Base-by-base conservation (phyloP, 2,329 filamentous ascomycete genomes). In the Epichloe amarillans region DNA sequence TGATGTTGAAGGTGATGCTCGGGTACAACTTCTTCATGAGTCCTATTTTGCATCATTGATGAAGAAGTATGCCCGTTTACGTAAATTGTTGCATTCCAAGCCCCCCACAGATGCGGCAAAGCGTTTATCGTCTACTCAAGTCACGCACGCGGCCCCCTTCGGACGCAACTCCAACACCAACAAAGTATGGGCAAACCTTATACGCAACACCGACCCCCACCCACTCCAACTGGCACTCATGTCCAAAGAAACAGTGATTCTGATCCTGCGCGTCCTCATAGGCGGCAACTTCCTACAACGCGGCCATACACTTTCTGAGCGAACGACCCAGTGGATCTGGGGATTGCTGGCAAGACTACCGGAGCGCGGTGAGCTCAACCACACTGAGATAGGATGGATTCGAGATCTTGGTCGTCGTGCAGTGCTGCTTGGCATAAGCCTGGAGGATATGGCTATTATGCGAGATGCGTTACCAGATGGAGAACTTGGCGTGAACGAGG, bases 321-420 rank as follows among this genome's bases (percentile, higher is more conserved):
- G 82, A 46, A 81, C 86, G 4, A 89, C 88, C 53, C 76, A 81
- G 15, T 97, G 91, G 91, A 72, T 87, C 4, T 96, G 89, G 90
- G 82, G 84, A 0, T 66, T 95, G 52, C 71, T 96, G 43, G 88
- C 86, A 3, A 77, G 82, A 52, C 74, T 91, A 52, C 83, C 86
- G 0, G 85, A 87, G 37, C 70, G 80, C 10, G 88, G 88, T 1
- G 82, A 86, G 64, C 70, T 96, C 63, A 79, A 80, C 54, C 84
- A 87, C 55, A 77, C 81, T 42, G 85, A 93, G 60, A 79, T 95
- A 35, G 83, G 82, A 5, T 80, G 82, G 60, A 71, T 96, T 30
- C 76, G 91, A 47, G 87, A 93, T 52, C 65, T 97, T 36, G 89
- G 86, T 0, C 88, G 88, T 66, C 77, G 82, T 56, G 88, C 88